Percentiles rank a stretch among this genome's conserved stretches.
These are phyloP conservation scores for Naganishia cerealis DNA, from an alignment of 1,284 basidiomycete species.

Conservation along the genomic window DNA sequence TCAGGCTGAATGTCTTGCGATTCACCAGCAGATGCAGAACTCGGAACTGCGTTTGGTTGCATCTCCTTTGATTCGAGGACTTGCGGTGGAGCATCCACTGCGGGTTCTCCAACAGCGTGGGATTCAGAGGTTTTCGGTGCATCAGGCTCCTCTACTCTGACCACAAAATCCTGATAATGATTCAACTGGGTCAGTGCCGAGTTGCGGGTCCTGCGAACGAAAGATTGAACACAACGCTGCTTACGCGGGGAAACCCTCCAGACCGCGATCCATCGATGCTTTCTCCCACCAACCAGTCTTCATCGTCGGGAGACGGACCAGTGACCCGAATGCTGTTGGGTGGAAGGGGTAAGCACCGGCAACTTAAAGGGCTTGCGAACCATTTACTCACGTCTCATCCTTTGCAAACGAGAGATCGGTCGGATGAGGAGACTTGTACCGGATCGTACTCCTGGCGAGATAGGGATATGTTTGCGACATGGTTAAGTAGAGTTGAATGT, in stretches of 20 bases:
- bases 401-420: conserved; percentile 54
- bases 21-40: neutral
- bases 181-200: conserved; percentile 24
- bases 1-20: neutral
- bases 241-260: conserved; percentile 53
- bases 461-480: conserved; percentile 48
- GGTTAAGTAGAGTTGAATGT: conserved; percentile 8
- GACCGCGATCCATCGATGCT: conserved; percentile 48
- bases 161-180: conserved; percentile 46
- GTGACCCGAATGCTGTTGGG: conserved; percentile 50
- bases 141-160: conserved; percentile 39
- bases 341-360: conserved; percentile 8
- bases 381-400: conserved; percentile 50
- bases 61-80: conserved; percentile 25
- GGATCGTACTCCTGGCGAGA: conserved; percentile 49
- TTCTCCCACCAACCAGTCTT: conserved; percentile 54
- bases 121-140: neutral
- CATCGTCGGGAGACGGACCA: conserved; percentile 50
- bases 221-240: neutral
- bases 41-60: neutral
- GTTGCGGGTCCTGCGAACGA: neutral
- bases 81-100: conserved; percentile 34
- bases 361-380: too few species aligned
- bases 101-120: conserved; percentile 2
- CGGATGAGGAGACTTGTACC: conserved; percentile 54